phyloP scores from a whole-genome alignment of 805 yeast species.

The Pichia sporocuriosa region DNA sequence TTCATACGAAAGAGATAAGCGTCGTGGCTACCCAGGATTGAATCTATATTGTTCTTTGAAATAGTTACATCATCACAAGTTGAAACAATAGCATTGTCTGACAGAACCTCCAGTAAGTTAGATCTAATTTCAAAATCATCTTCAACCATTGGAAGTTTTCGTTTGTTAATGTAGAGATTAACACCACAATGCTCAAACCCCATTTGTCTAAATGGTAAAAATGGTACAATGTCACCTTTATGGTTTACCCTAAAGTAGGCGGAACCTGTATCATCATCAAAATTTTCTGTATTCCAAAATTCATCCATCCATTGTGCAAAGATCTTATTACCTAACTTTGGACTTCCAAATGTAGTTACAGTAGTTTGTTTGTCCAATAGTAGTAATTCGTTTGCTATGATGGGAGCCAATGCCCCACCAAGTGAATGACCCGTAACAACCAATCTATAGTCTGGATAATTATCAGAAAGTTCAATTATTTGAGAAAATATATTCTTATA shows the following conservation, averaged over 20 bases:
- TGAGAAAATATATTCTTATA: constrained; percentile 32
- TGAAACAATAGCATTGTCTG: neutral
- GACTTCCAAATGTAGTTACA: constrained; percentile 56
- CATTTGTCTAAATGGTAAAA: constrained; percentile 46
- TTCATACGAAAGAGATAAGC: constrained; percentile 5
- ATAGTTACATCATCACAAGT: too few relatives aligned
- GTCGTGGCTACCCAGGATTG: constrained; percentile 1
- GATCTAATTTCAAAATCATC: neutral
- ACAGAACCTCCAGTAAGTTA: neutral
- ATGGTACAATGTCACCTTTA: constrained; percentile 51
- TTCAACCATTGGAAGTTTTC: constrained; percentile 24
- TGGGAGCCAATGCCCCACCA: constrained; percentile 55
- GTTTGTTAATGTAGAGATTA: constrained; percentile 40
- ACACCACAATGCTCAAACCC: constrained; percentile 41
- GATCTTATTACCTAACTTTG: constrained; percentile 52
- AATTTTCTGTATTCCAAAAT: constrained; percentile 33
- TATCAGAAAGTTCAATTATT: constrained; percentile 29
- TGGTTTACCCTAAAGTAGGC: constrained; percentile 54
- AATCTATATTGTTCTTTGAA: neutral
- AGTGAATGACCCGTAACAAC: constrained; percentile 68
- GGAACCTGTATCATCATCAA: neutral
- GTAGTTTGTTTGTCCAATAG: constrained; percentile 47
- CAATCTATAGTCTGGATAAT: constrained; percentile 42
- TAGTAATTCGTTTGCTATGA: constrained; percentile 57
- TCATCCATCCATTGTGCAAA: constrained; percentile 48